Conservation (phyloP, 176 grass and related monocot genomes). For the Coix lacrymajobi region DNA sequence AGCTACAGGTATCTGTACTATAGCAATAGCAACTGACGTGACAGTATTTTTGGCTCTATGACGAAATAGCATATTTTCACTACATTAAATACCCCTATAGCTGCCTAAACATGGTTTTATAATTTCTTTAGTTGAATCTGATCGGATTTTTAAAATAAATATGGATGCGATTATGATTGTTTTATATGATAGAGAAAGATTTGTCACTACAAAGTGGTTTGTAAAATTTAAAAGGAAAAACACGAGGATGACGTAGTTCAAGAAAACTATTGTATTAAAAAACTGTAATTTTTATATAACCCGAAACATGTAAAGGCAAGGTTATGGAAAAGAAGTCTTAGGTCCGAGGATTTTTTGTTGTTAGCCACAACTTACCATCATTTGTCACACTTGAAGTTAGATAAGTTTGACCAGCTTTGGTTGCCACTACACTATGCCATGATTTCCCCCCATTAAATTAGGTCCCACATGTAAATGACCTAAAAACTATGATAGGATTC, state of each 20-base stretch:
- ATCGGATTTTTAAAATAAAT: not conserved
- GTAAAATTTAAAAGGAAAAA: not conserved
- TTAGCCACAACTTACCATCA: too few species aligned
- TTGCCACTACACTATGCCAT: too few species aligned
- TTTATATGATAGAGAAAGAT: not conserved
- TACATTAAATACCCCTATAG: not conserved
- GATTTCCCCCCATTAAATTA: too few species aligned
- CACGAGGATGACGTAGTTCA: not conserved
- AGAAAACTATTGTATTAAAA: not conserved
- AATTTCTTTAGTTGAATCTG: not conserved
- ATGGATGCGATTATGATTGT: not conserved
- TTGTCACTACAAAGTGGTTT: not conserved
- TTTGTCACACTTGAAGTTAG: too few species aligned
- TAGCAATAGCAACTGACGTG: not conserved
- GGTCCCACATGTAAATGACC: too few species aligned
- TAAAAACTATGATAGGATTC: too few species aligned
- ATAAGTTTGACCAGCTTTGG: too few species aligned
- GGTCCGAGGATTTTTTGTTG: too few species aligned
- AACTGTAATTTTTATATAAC: not conserved
- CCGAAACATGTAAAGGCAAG: not conserved
- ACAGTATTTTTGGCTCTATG: not conserved
- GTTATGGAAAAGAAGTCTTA: too few species aligned
- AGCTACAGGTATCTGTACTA: not conserved
- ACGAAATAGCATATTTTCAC: not conserved
- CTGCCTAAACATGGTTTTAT: not conserved